Conservation (phyloP, 495 filamentous ascomycete genomes). For the Xylaria venustula region DNA sequence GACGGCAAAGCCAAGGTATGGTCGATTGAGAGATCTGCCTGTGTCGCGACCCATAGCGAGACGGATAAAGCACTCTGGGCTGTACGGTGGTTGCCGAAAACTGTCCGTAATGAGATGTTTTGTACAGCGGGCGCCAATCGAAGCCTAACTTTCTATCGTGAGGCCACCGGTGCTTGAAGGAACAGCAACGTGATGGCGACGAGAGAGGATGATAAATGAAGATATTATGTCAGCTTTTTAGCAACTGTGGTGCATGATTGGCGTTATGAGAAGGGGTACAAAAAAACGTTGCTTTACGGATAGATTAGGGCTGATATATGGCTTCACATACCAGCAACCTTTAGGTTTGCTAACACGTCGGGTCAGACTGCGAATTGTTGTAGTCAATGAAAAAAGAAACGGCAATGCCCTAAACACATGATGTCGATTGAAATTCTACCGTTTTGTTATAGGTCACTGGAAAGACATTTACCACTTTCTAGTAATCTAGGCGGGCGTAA, state of each 20-base stretch:
- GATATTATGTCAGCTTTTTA: background rate
- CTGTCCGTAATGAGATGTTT: slow-evolving; percentile 72
- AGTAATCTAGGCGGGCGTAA: too few relatives aligned
- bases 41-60: slow-evolving; percentile 92
- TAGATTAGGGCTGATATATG: background rate
- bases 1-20: slow-evolving; percentile 96
- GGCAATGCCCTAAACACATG: too few relatives aligned
- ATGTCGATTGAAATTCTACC: too few relatives aligned
- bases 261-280: slow-evolving; percentile 25
- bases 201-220: background rate
- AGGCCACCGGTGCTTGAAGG: slow-evolving; percentile 71
- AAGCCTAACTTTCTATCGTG: slow-evolving; percentile 85
- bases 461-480: too few relatives aligned
- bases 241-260: slow-evolving; percentile 11
- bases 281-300: slow-evolving; percentile 19
- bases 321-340: background rate
- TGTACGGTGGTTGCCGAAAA: slow-evolving; percentile 85
- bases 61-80: slow-evolving; percentile 83
- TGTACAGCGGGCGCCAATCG: slow-evolving; percentile 77
- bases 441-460: too few relatives aligned
- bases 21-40: slow-evolving; percentile 76
- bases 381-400: background rate
- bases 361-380: background rate
- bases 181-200: background rate
- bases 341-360: background rate